Evolutionary conservation across 1,139 yeast species (phyloP).

Genomic region (Pichia sp.): DNA sequence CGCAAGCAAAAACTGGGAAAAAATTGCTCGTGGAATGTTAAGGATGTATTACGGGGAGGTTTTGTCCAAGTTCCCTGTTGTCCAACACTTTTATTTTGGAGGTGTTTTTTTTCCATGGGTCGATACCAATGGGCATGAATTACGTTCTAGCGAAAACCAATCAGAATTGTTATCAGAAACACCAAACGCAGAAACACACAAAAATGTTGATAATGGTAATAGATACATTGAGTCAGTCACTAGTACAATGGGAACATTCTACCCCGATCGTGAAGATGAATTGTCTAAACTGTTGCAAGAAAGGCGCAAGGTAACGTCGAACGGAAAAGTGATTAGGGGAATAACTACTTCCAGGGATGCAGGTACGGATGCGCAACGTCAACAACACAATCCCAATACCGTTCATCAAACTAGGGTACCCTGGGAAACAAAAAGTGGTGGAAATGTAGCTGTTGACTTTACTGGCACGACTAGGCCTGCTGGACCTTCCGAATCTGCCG

Average conservation of each 20-base stretch:
- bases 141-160: constrained; percentile 6
- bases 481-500: no score
- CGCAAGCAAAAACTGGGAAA: constrained; percentile 65
- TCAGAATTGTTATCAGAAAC: neutral
- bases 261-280: constrained; percentile 23
- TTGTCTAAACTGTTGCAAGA: constrained; percentile 20
- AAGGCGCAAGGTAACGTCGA: constrained; percentile 5
- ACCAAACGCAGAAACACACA: neutral
- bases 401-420: neutral
- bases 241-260: constrained; percentile 24
- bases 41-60: constrained; percentile 86
- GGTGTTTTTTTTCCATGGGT: constrained; percentile 63
- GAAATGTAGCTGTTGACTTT: neutral
- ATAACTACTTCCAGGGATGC: neutral
- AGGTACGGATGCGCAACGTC: neutral
- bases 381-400: neutral
- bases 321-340: constrained; percentile 1
- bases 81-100: constrained; percentile 94
- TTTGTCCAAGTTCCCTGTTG: constrained; percentile 76
- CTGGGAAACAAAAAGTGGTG: neutral
- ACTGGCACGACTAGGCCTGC: no score
- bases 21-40: constrained; percentile 64
- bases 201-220: neutral
- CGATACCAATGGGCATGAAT: constrained; percentile 30
- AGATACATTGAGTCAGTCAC: constrained; percentile 20